Base-by-base conservation (phyloP, 768 basidiomycete genomes). In the Macrolepiota dolichaula region DNA sequence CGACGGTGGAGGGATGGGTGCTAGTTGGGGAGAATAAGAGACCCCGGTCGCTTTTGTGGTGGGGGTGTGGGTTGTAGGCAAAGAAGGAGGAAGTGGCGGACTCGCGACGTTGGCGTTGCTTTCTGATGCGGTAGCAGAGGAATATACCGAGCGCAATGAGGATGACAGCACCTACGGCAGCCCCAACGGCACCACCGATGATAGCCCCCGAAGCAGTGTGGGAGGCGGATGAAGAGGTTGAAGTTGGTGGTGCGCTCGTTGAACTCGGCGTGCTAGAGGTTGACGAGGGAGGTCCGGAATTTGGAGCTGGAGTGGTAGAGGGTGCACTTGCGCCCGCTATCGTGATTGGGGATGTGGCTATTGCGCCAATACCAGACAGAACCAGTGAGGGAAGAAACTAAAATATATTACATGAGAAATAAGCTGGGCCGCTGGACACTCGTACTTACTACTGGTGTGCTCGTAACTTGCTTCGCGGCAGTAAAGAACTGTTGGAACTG, bases 311-410 rank as follows among this genome's bases (percentile, higher is more conserved):
- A 35, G 63, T 47, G 7, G 61, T 38, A 5, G 58, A 25, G 25
- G 68, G 70, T 24, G 13, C 22, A 24, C 69, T 51, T 25, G 58
- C 37, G 2, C 22, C 27, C 9, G 29, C 3, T 40, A 62, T 27
- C 4, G 47, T 40, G 25, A 38, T n/a, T 12, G 61, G 55, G 10
- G 46, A 50, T 6, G 76, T 73, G 4, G 76, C 77, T 57, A 69
- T 67, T 47, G 77, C 77, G 12, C 71, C 74, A 51, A 69, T 55
- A n/a, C 76, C 77, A 4, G 69, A 67, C 17, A 74, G 53, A 10
- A 65, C 64, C 35, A 69, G 55, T 13, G 70, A 55, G 40, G 71
- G 64, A 36, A 64, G 42, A 19, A 69, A 66, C 75, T 77, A 40
- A 1, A 42, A 11, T 13, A 11, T 13, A 19, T 22, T 7, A 13